Conservation (phyloP, 2,329 filamentous ascomycete genomes). For the Nemania abortiva region DNA sequence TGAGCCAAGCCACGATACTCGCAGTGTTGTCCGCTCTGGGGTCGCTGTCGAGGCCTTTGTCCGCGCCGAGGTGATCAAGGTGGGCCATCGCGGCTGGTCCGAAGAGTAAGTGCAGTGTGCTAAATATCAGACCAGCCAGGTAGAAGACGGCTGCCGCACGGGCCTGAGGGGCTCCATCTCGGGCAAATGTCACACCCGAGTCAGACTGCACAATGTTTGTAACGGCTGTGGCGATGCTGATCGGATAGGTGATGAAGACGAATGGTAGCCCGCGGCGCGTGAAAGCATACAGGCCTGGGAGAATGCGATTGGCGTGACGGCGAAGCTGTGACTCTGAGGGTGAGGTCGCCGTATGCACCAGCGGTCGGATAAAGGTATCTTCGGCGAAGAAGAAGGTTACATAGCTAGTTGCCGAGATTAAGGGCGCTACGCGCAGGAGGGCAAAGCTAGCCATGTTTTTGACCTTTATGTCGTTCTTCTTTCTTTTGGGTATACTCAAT, state of each 20-base stretch:
- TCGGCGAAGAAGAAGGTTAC: too few relatives aligned
- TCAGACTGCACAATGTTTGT: neutral
- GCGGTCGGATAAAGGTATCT: neutral
- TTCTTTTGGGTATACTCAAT: too few relatives aligned
- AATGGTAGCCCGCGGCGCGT: neutral
- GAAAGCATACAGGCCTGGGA: neutral
- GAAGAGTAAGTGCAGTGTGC: neutral
- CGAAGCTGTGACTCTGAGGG: too few relatives aligned
- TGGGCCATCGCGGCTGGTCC: neutral
- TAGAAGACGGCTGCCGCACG: neutral
- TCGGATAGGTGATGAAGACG: neutral
- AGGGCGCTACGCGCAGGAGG: neutral
- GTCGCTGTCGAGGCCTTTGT: neutral
- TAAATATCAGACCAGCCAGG: neutral
- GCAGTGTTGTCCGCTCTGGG: neutral
- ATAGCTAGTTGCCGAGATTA: neutral
- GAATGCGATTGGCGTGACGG: neutral
- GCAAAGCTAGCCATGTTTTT: neutral
- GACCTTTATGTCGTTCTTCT: neutral
- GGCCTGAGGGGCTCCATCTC: neutral
- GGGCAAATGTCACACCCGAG: neutral
- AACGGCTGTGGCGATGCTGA: neutral
- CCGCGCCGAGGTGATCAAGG: neutral
- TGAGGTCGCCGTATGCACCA: neutral
- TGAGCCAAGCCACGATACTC: neutral